Conservation (phyloP, 202 grass and related monocot genomes). For the Schoenoplectus triqueter region DNA sequence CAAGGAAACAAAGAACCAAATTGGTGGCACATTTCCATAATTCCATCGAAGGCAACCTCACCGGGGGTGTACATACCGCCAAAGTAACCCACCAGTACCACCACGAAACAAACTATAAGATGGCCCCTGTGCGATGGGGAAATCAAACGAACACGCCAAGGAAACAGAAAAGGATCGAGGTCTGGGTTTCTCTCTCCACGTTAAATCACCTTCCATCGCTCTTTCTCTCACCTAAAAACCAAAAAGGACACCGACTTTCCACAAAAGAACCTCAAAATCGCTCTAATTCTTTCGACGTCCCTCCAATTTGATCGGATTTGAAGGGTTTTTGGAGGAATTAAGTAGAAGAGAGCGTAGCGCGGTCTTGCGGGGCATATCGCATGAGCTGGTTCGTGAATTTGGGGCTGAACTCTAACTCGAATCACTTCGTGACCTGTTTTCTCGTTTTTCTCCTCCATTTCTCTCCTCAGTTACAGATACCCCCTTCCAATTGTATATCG, state of each 20-base stretch:
- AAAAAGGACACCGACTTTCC: background rate
- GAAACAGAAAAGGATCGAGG: background rate
- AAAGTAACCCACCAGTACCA: background rate
- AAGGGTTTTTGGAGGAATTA: slow-evolving; percentile 14
- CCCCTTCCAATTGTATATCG: slow-evolving; percentile 45
- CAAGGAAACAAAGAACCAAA: slow-evolving; percentile 3
- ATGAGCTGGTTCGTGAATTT: slow-evolving; percentile 99
- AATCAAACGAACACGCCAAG: slow-evolving; percentile 14
- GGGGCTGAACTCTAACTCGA: slow-evolving; percentile 94
- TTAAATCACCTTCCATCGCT: background rate
- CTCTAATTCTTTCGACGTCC: background rate
- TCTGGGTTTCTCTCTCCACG: background rate
- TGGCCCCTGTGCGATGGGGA: background rate
- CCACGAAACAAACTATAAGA: slow-evolving; percentile 28
- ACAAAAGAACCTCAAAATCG: background rate
- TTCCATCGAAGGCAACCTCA: background rate
- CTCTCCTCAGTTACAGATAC: slow-evolving; percentile 71
- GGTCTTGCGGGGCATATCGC: slow-evolving; percentile 48
- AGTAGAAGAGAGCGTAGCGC: background rate
- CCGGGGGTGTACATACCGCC: slow-evolving; percentile 20
- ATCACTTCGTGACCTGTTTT: slow-evolving; percentile 91
- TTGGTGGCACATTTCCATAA: background rate
- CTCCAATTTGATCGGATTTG: slow-evolving; percentile 20
- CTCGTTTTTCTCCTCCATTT: slow-evolving; percentile 96
- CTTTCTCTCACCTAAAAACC: background rate